Conservation (phyloP, 73 alveolate genomes). For the Loxodes magnus region DNA sequence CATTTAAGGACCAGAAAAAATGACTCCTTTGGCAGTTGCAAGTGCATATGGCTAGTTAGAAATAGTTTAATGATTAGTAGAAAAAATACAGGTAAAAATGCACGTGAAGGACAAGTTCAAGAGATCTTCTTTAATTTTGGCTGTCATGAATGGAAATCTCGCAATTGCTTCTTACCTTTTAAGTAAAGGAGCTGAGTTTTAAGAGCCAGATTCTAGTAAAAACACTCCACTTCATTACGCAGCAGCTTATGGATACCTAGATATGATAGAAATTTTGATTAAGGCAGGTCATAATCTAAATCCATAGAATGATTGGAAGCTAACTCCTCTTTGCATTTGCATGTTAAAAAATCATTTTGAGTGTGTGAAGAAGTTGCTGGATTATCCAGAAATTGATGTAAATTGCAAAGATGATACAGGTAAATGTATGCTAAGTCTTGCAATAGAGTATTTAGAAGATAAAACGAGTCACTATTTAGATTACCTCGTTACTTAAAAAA, state of each 20-base stretch:
- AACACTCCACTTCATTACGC: conserved; percentile 95
- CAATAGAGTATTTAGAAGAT: conserved; percentile 43
- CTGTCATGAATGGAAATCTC: conserved; percentile 84
- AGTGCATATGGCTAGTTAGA: conserved; percentile 78
- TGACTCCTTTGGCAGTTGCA: conserved; percentile 88
- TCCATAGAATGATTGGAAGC: conserved; percentile 84
- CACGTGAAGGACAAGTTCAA: conserved; percentile 75
- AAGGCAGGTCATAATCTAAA: conserved; percentile 89
- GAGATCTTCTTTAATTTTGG: conserved; percentile 80
- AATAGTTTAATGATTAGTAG: conserved; percentile 61
- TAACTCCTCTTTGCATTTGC: conserved; percentile 84
- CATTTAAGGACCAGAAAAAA: conserved; percentile 58
- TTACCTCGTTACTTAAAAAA: conserved; percentile 63
- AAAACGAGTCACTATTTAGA: conserved; percentile 58
- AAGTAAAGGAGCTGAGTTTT: conserved; percentile 80
- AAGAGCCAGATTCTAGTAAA: conserved; percentile 75
- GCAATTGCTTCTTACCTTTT: conserved; percentile 66
- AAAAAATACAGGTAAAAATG: conserved; percentile 70
- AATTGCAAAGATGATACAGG: conserved; percentile 91
- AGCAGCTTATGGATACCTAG: conserved; percentile 87
- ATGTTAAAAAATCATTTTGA: conserved; percentile 82
- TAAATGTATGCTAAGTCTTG: conserved; percentile 70
- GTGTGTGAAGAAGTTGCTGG: conserved; percentile 70
- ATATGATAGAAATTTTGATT: conserved; percentile 59
- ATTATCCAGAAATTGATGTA: conserved; percentile 65